phyloP scores from a whole-genome alignment of 2,329 filamentous ascomycete species.

The Ambrosiella beaveri region DNA sequence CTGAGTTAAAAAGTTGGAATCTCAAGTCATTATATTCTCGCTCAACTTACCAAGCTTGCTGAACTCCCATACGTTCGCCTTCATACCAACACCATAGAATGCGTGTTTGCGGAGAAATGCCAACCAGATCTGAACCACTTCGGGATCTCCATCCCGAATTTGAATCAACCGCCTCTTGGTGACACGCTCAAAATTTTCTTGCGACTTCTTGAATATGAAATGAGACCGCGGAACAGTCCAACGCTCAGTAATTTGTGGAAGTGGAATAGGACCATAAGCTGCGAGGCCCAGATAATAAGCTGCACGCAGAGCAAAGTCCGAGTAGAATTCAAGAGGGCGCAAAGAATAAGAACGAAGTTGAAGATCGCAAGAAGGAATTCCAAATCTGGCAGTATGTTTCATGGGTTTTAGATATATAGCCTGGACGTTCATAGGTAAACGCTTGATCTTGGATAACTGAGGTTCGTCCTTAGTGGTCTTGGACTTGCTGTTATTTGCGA shows the following conservation, averaged over 20 bases:
- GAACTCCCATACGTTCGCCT: constrained; percentile 92
- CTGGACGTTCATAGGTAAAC: constrained; percentile 37
- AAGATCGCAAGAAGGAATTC: constrained; percentile 73
- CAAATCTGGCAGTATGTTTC: constrained; percentile 54
- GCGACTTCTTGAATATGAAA: constrained; percentile 93
- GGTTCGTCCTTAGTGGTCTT: constrained; percentile 5
- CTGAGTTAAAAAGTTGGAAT: no score
- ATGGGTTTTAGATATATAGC: constrained; percentile 75
- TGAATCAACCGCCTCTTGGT: constrained; percentile 76
- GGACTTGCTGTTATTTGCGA: constrained; percentile 4
- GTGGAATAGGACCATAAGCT: constrained; percentile 66
- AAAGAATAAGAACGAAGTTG: constrained; percentile 83
- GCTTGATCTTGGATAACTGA: constrained; percentile 5
- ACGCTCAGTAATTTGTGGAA: constrained; percentile 73
- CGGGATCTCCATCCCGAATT: constrained; percentile 78
- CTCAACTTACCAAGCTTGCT: constrained; percentile 39
- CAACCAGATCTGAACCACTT: constrained; percentile 80
- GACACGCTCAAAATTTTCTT: constrained; percentile 93
- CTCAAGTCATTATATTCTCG: no score
- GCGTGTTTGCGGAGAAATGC: constrained; percentile 83
- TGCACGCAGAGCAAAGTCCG: constrained; percentile 83
- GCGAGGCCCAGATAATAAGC: constrained; percentile 87
- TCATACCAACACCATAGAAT: constrained; percentile 95
- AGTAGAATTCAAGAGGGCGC: constrained; percentile 82
- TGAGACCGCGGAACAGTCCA: constrained; percentile 84